These are phyloP conservation scores for Nakazawaea ambrosiae DNA, from an alignment of 805 yeast genomes.

Conservation along the genomic window DNA sequence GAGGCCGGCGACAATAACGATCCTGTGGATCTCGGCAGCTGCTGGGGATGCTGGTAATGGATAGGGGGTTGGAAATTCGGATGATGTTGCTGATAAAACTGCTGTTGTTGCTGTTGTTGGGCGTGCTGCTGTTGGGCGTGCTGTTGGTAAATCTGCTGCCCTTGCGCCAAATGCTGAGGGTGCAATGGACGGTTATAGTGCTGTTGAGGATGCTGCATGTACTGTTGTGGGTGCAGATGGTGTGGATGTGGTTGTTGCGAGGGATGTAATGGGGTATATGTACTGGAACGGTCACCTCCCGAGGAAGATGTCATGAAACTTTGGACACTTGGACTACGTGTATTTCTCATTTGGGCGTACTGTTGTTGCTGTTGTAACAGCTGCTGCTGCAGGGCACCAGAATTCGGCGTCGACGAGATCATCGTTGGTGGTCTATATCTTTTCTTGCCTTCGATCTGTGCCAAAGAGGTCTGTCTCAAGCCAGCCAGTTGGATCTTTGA, in stretches of 20 bases:
- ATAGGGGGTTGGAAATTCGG: constrained; percentile 7
- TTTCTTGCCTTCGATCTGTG: constrained; percentile 8
- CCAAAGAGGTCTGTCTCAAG: constrained; percentile 8
- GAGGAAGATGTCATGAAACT: constrained; percentile 6
- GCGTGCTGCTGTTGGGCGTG: neutral
- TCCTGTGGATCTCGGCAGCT: constrained; percentile 1
- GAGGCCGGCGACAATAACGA: constrained; percentile 3
- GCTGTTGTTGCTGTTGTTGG: neutral
- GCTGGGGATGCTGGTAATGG: constrained; percentile 3
- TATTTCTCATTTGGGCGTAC: neutral
- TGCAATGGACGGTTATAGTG: too few species aligned
- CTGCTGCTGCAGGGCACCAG: neutral
- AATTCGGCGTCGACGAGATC: constrained; percentile 4
- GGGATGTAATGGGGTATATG: neutral
- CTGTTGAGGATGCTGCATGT: neutral
- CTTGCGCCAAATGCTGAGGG: constrained; percentile 4
- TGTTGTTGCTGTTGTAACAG: neutral
- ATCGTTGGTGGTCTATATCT: constrained; percentile 10
- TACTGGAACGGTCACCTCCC: constrained; percentile 2
- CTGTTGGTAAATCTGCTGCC: neutral
- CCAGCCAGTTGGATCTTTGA: constrained; percentile 9
- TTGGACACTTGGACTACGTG: constrained; percentile 3
- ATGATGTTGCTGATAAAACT: neutral
- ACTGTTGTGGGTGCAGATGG: constrained; percentile 1
- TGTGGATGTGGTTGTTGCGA: constrained; percentile 4